These are phyloP conservation scores for Yarrowia sp. DNA, from an alignment of 805 yeast genomes.

Conservation along the genomic window DNA sequence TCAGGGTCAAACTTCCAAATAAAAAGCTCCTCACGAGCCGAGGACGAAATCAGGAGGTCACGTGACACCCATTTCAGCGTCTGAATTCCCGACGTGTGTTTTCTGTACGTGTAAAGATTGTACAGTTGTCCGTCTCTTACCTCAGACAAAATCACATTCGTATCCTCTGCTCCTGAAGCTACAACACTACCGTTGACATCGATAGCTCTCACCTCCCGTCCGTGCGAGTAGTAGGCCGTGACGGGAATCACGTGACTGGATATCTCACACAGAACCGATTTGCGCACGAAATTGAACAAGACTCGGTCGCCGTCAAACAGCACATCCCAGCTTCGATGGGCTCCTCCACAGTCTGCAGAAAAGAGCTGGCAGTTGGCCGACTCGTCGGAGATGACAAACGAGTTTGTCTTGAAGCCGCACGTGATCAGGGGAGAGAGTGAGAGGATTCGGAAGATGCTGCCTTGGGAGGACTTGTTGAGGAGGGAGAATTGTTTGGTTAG, in stretches of 20 bases:
- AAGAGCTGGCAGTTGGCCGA: constrained; percentile 72
- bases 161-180: constrained; percentile 89
- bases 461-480: constrained; percentile 7
- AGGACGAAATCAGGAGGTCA: constrained; percentile 57
- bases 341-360: constrained; percentile 85
- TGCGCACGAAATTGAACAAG: constrained; percentile 54
- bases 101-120: constrained; percentile 68
- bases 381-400: constrained; percentile 84
- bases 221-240: constrained; percentile 73
- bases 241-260: constrained; percentile 36
- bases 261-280: constrained; percentile 47
- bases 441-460: constrained; percentile 3
- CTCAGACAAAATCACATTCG: constrained; percentile 68
- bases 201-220: constrained; percentile 85
- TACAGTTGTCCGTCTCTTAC: constrained; percentile 54
- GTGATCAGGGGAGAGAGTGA: constrained; percentile 50
- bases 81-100: constrained; percentile 91
- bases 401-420: constrained; percentile 83
- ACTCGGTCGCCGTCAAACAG: constrained; percentile 42
- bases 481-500: not conserved
- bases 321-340: constrained; percentile 84
- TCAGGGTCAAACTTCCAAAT: constrained; percentile 69
- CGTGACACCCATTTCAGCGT: constrained; percentile 59
- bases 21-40: constrained; percentile 82
- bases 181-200: constrained; percentile 46